phyloP scores from a whole-genome alignment of 2,329 filamentous ascomycete species.

The Beauveria brongniartii region DNA sequence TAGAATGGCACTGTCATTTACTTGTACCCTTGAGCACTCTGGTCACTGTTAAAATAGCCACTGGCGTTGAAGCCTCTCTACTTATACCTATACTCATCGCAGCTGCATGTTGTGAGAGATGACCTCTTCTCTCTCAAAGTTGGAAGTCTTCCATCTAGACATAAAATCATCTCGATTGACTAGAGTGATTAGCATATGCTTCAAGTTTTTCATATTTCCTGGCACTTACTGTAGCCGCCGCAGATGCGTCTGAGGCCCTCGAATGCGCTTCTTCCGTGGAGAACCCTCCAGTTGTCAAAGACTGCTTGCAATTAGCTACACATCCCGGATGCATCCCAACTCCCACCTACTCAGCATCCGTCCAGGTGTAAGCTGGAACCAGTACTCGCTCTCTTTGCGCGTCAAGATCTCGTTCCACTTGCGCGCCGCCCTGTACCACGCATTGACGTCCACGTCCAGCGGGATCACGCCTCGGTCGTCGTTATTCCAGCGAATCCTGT shows the following conservation, averaged over 20 bases:
- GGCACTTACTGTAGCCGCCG: slow-evolving; percentile 73
- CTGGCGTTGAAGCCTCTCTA: background rate
- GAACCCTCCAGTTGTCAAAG: slow-evolving; percentile 92
- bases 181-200: slow-evolving; percentile 24
- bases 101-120: slow-evolving; percentile 28
- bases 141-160: slow-evolving; percentile 67
- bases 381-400: slow-evolving; percentile 59
- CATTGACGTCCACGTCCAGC: slow-evolving; percentile 38
- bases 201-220: background rate
- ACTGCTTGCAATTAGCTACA: slow-evolving; percentile 39
- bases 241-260: slow-evolving; percentile 80
- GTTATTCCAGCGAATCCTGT: slow-evolving; percentile 85
- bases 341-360: slow-evolving; percentile 59
- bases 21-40: background rate
- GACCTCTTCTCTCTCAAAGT: slow-evolving; percentile 43
- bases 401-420: slow-evolving; percentile 65
- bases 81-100: background rate
- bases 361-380: slow-evolving; percentile 75
- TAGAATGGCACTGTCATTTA: background rate
- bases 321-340: background rate
- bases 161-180: slow-evolving; percentile 76
- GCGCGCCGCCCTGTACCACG: slow-evolving; percentile 75
- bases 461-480: slow-evolving; percentile 71
- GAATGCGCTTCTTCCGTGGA: slow-evolving; percentile 81
- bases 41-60: background rate